A percentile compares a stretch with the other conserved stretches of the same genome.
Evolutionary conservation across 306 rosid species (phyloP).

Genomic region (Spatholobus suberectus): DNA sequence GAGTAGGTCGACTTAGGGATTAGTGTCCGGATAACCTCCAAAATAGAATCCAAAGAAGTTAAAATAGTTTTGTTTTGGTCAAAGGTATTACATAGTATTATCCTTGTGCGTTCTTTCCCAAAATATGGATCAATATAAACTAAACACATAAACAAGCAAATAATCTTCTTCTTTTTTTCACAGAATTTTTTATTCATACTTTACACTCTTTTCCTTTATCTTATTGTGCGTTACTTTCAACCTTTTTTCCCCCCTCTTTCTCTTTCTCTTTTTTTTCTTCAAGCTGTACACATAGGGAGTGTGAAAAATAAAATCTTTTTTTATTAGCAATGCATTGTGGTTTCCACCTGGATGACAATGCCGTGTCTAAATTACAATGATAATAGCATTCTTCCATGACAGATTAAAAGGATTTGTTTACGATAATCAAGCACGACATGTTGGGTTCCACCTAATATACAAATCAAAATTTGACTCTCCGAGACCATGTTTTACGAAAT

Average conservation of each 20-base stretch:
- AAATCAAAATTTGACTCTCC: not conserved
- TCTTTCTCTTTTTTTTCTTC: not conserved
- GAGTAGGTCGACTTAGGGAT: too few relatives aligned
- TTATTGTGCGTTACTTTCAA: not conserved
- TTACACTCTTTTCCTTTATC: not conserved
- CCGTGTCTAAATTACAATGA: not conserved
- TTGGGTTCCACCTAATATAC: conserved; percentile 36
- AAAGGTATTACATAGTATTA: too few relatives aligned
- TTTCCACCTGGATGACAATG: not conserved
- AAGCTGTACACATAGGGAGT: not conserved
- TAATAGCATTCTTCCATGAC: conserved; percentile 8
- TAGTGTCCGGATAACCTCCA: too few relatives aligned
- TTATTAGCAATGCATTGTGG: not conserved
- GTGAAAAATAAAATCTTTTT: not conserved
- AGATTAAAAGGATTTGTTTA: conserved; percentile 24
- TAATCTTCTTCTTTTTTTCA: not conserved
- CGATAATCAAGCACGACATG: conserved; percentile 37
- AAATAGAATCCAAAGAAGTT: not conserved
- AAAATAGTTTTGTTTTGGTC: not conserved
- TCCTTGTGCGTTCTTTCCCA: too few relatives aligned
- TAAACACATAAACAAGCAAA: not conserved
- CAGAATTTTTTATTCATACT: not conserved
- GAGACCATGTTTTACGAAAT: conserved; percentile 41
- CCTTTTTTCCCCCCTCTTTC: too few relatives aligned
- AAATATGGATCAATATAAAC: not conserved